These are phyloP conservation scores for Ascochyta koolunga DNA, from an alignment of 2,329 filamentous ascomycete genomes.

Conservation along the genomic window DNA sequence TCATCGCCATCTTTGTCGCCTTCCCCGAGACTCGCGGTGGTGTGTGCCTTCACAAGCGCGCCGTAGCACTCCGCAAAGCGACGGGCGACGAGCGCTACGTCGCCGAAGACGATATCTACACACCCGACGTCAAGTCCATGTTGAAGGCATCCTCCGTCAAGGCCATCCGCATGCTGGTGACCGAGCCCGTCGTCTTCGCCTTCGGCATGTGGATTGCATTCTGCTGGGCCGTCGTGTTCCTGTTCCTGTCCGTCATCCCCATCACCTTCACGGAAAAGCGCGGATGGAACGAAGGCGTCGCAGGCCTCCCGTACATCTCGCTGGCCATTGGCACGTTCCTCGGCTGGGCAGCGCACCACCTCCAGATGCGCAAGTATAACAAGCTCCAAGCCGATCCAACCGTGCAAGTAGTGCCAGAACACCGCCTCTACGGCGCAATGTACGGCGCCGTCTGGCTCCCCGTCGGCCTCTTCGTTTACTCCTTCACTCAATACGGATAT, in stretches of 20 bases:
- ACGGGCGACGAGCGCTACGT: constrained; percentile 59
- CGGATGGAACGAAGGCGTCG: constrained; percentile 58
- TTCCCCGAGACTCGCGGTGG: constrained; percentile 55
- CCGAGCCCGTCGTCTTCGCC: constrained; percentile 57
- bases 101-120: constrained; percentile 59
- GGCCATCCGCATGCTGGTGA: constrained; percentile 57
- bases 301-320: constrained; percentile 59
- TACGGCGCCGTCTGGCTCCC: constrained; percentile 42
- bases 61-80: constrained; percentile 53
- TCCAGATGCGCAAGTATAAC: constrained; percentile 60
- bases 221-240: constrained; percentile 61
- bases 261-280: constrained; percentile 56
- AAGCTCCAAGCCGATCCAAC: constrained; percentile 46
- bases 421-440: constrained; percentile 41
- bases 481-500: constrained; percentile 59
- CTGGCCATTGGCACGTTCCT: constrained; percentile 57
- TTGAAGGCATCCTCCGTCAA: constrained; percentile 59
- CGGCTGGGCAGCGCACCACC: constrained; percentile 56
- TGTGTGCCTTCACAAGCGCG: constrained; percentile 57
- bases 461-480: constrained; percentile 54
- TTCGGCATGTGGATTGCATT: constrained; percentile 61
- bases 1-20: constrained; percentile 37
- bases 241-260: constrained; percentile 54
- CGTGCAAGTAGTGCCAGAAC: constrained; percentile 45
- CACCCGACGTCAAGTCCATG: constrained; percentile 55